Base-by-base conservation (phyloP, 1,139 yeast genomes). In the Nakaseomyces delphensis region DNA sequence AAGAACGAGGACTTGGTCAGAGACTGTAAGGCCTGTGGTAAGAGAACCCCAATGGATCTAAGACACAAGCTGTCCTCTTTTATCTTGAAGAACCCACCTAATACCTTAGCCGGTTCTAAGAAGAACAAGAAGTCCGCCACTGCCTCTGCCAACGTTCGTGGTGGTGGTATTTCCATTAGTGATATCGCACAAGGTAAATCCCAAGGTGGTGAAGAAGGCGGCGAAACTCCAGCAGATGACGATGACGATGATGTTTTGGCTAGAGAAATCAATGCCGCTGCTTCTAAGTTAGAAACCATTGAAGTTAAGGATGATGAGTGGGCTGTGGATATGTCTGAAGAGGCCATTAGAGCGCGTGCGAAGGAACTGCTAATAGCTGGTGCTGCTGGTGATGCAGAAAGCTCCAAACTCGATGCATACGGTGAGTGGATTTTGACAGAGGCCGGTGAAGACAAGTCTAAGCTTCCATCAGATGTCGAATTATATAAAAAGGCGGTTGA, bases 11-110 rank as follows among this genome's bases (percentile, higher is more conserved):
- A 71, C 52, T 70, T 93, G 62, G 81, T 81, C 57, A 80, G 91
- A 67, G 97, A 91, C 65, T 91, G 99, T 74, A 91, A 91, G 67
- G 99, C 99, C 24, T 91, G 99, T 74, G 99, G 99, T 67, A 80
- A 81, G 64, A 76, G 89, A 62, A 78, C 95, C 24, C 72, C 71
- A 43, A 76, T 89, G 56, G 96, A 89, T 59, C 81, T 87, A 51
- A 77, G 93, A 64, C 93, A 84, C 65, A 89, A 85, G 68, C 74
- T 91, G 54, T 77, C 89, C 28, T 73, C 95, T 7, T 93, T 77
- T 64, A 89, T 91, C 54, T 69, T 84, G 63, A 93, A 91, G 71
- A 87, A 91, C 66, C 97, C 97, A 32, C 97, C 97, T 43, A 76
- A 77, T 43, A 62, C 72, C 36, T 70, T 77, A 57, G 65, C 66